Conservation (phyloP, 208 protist species). For the Vickermania spadyakhi region DNA sequence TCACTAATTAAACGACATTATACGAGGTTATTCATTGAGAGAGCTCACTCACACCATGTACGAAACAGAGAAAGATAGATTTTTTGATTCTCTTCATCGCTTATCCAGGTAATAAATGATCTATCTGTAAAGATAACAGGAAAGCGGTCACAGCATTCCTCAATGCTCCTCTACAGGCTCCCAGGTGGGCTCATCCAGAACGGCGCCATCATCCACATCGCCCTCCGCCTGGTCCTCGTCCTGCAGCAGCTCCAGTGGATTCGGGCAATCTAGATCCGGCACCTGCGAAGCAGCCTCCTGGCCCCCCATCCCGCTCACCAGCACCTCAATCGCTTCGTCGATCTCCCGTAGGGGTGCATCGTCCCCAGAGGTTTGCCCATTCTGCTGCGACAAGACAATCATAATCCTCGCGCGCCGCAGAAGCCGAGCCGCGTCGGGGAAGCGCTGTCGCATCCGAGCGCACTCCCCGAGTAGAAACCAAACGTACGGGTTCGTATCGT, state of each 20-base stretch:
- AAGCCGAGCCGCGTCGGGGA: slow-evolving; percentile 66
- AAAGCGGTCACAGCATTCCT: too few species aligned
- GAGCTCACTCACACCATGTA: too few species aligned
- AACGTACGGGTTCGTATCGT: slow-evolving; percentile 88
- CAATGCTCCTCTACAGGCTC: slow-evolving; percentile 49
- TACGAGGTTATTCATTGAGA: too few species aligned
- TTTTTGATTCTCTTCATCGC: too few species aligned
- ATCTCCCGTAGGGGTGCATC: slow-evolving; percentile 57
- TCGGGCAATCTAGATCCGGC: slow-evolving; percentile 64
- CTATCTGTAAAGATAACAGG: too few species aligned
- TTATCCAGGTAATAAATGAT: too few species aligned
- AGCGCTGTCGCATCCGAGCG: slow-evolving; percentile 65
- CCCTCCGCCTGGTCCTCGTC: slow-evolving; percentile 46
- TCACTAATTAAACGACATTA: too few species aligned
- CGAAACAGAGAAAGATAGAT: too few species aligned
- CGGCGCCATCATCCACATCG: slow-evolving; percentile 21
- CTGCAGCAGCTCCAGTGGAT: slow-evolving; percentile 75
- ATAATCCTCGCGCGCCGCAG: slow-evolving; percentile 77
- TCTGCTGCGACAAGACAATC: slow-evolving; percentile 54
- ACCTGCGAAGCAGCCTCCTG: slow-evolving; percentile 59
- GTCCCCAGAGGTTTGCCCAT: slow-evolving; percentile 15
- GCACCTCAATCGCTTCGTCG: slow-evolving; percentile 57
- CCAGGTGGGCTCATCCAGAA: slow-evolving; percentile 65
- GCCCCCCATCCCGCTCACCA: slow-evolving; percentile 85
- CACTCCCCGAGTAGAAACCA: slow-evolving; percentile 90